These are phyloP conservation scores for Claviceps purpurea DNA, from an alignment of 2,329 filamentous ascomycete species.

Conservation along the genomic window DNA sequence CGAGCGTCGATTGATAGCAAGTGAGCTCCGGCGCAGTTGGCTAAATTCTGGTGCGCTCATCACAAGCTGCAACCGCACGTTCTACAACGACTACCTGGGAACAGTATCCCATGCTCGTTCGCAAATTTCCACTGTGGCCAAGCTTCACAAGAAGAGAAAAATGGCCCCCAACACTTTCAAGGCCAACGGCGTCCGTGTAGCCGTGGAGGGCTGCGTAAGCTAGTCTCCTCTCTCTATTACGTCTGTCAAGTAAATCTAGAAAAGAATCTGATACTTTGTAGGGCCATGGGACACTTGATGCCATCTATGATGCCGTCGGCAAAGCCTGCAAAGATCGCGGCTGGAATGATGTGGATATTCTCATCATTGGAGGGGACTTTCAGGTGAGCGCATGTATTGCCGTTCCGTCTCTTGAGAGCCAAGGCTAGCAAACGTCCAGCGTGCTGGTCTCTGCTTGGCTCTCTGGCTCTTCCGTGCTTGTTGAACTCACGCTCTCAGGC, in stretches of 20 bases:
- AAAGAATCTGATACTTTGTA: too few species aligned
- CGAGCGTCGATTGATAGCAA: not conserved
- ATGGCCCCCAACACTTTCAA: conserved; percentile 17
- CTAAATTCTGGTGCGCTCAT: not conserved
- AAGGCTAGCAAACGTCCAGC: not conserved
- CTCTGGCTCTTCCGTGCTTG: not conserved
- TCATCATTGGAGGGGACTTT: conserved; percentile 95
- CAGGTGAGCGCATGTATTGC: conserved; percentile 42
- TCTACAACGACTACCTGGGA: not conserved
- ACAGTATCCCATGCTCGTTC: not conserved
- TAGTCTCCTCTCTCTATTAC: not conserved
- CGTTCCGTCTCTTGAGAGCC: not conserved
- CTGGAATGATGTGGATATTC: conserved; percentile 72
- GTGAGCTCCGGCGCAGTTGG: not conserved
- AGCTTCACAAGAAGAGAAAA: conserved; percentile 10
- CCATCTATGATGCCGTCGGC: conserved; percentile 73
- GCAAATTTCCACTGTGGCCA: not conserved
- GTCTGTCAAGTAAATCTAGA: not conserved
- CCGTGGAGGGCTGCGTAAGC: conserved; percentile 75
- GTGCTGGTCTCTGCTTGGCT: not conserved
- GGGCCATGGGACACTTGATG: conserved; percentile 85
- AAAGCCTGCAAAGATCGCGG: conserved; percentile 54
- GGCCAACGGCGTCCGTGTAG: conserved; percentile 52
- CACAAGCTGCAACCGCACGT: not conserved
- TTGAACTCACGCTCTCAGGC: conserved; percentile 36